A percentile compares a stretch with the other conserved stretches of the same genome.
These are phyloP conservation scores for Lepiota brunneoincarnata DNA, from an alignment of 768 basidiomycete genomes.

Conservation along the genomic window DNA sequence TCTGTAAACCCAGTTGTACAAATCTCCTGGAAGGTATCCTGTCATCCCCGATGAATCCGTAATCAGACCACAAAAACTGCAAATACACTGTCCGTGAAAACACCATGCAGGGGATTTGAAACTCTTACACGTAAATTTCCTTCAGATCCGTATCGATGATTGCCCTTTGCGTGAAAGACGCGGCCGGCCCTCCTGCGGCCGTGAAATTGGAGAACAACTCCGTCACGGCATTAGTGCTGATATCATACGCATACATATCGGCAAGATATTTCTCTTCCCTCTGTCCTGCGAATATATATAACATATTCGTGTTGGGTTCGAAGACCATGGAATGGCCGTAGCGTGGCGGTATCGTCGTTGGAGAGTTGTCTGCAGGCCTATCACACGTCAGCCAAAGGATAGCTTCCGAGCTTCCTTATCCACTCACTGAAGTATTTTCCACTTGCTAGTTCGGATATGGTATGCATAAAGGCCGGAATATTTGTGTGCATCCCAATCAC, in stretches of 20 bases:
- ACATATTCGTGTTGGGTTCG: conserved; percentile 51
- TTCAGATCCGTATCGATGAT: conserved; percentile 59
- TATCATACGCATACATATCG: conserved; percentile 77
- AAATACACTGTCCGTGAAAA: background rate
- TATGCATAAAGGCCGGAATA: conserved; percentile 78
- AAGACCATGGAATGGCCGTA: conserved; percentile 84
- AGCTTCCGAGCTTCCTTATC: background rate
- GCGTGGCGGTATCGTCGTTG: conserved; percentile 52
- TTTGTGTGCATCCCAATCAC: conserved; percentile 54
- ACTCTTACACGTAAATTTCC: conserved; percentile 74
- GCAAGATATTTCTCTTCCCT: conserved; percentile 62
- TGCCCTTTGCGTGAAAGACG: conserved; percentile 73
- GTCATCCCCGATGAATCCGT: conserved; percentile 35
- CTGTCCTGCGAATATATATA: conserved; percentile 78
- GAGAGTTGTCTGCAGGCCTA: conserved; percentile 25
- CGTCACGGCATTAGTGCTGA: conserved; percentile 51
- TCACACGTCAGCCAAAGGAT: conserved; percentile 17
- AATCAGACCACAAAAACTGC: conserved; percentile 63
- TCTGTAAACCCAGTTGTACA: conserved; percentile 67
- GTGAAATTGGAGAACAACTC: conserved; percentile 67
- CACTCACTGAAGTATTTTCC: conserved; percentile 67
- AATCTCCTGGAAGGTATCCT: conserved; percentile 39
- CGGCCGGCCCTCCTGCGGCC: conserved; percentile 59
- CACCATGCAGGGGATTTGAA: background rate
- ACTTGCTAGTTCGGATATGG: conserved; percentile 59